Conservation (phyloP, 176 grass and related monocot species). For the Lolium multiflorum region DNA sequence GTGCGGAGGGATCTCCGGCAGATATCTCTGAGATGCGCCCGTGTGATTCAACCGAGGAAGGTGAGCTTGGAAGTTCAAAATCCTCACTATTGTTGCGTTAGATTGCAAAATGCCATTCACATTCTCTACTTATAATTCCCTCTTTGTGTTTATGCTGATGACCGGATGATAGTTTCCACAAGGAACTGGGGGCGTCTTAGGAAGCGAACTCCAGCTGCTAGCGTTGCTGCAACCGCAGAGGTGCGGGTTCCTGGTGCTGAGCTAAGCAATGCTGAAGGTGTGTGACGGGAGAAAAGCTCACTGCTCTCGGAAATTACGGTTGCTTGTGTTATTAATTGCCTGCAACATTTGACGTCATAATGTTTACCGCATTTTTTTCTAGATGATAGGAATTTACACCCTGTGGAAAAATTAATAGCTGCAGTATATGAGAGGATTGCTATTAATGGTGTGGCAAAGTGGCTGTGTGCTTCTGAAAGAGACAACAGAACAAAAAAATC, state of each 20-base stretch:
- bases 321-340: background rate
- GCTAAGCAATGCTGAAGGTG: background rate
- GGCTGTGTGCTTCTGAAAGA: background rate
- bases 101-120: background rate
- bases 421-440: background rate
- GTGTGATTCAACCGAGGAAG: background rate
- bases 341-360: background rate
- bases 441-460: background rate
- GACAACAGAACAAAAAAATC: background rate
- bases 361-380: background rate
- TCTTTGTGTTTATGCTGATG: background rate
- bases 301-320: background rate
- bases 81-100: background rate
- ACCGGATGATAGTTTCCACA: background rate
- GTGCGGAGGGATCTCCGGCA: background rate
- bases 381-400: background rate
- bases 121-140: background rate
- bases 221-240: background rate
- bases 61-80: conserved; percentile 1
- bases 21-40: background rate
- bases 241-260: background rate
- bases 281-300: background rate
- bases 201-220: background rate
- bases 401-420: background rate
- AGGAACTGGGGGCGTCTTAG: conserved; percentile 12